These are phyloP conservation scores for Fusarium staphyleae DNA, from an alignment of 2,329 filamentous ascomycete species.

Conservation along the genomic window DNA sequence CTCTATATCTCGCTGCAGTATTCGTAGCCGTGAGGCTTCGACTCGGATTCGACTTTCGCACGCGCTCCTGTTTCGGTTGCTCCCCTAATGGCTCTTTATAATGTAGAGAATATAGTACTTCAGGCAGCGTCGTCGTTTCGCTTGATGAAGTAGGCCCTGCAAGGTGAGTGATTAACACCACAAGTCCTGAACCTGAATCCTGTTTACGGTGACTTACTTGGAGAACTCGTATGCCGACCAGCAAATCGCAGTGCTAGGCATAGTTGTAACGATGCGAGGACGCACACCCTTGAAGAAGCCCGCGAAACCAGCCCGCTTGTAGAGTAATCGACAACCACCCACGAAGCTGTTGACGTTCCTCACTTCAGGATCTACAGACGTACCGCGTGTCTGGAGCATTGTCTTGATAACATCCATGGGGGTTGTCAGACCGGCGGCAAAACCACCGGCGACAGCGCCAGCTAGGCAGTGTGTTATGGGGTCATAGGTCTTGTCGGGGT, in stretches of 20 bases:
- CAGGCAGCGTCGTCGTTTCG: constrained; percentile 57
- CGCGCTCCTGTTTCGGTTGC: constrained; percentile 7
- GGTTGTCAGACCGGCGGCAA: constrained; percentile 92
- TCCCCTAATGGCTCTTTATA: constrained; percentile 11
- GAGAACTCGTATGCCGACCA: constrained; percentile 82
- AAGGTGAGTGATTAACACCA: constrained; percentile 5
- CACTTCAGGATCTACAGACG: constrained; percentile 79
- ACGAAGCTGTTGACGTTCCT: constrained; percentile 83
- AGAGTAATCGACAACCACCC: constrained; percentile 81
- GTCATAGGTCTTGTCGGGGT: constrained; percentile 85
- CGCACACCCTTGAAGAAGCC: constrained; percentile 95
- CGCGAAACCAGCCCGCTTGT: constrained; percentile 79
- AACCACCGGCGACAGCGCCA: constrained; percentile 89
- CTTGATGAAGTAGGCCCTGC: constrained; percentile 67
- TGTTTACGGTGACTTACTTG: constrained; percentile 58
- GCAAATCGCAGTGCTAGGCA: constrained; percentile 99
- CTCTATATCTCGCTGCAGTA: constrained; percentile 8
- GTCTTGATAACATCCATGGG: constrained; percentile 99
- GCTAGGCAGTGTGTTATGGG: constrained; percentile 93
- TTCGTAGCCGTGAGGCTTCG: constrained; percentile 12
- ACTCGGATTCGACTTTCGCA: constrained; percentile 14
- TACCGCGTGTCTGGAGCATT: constrained; percentile 90
- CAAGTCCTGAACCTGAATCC: too few species aligned
- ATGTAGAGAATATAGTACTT: constrained; percentile 18
- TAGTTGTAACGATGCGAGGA: constrained; percentile 91